Evolutionary conservation across 2,329 filamentous ascomycete species (phyloP).

Genomic region (Exserohilum rostratum): DNA sequence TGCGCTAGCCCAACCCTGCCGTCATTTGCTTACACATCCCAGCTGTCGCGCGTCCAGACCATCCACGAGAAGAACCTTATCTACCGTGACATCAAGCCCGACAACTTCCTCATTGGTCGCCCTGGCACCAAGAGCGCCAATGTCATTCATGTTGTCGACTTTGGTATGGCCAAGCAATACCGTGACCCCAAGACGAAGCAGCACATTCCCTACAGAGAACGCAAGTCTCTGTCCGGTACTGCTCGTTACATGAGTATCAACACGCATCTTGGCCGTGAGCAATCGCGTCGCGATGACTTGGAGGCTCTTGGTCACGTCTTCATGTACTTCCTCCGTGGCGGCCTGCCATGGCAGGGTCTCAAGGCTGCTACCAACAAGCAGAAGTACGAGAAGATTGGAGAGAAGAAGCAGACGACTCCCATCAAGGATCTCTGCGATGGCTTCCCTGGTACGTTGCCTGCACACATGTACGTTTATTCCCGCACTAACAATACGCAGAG

Average conservation of each 20-base stretch:
- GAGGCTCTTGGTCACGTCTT: constrained; percentile 79
- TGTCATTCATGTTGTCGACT: constrained; percentile 98
- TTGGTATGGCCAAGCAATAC: constrained; percentile 99
- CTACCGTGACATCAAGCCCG: constrained; percentile 98
- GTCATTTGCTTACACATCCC: constrained; percentile 19
- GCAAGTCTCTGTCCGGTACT: constrained; percentile 95
- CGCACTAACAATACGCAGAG: constrained; percentile 59
- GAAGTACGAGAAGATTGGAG: constrained; percentile 99
- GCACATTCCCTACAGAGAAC: constrained; percentile 95
- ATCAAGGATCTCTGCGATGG: constrained; percentile 97
- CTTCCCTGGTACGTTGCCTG: constrained; percentile 70
- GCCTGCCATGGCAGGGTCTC: constrained; percentile 70
- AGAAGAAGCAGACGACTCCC: constrained; percentile 98
- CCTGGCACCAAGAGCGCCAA: constrained; percentile 93
- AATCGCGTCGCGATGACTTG: constrained; percentile 93
- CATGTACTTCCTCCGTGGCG: constrained; percentile 71
- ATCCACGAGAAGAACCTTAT: constrained; percentile 99
- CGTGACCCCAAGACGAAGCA: constrained; percentile 98
- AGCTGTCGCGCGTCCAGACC: constrained; percentile 87
- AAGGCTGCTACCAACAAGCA: constrained; percentile 82
- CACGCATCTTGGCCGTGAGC: constrained; percentile 93
- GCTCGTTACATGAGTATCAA: constrained; percentile 99
- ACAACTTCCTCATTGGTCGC: constrained; percentile 97
- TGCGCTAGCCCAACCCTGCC: background rate
- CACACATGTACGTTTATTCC: background rate